Evolutionary conservation across 2,329 filamentous ascomycete genomes (phyloP).

Genomic region (Apiospora aurea): DNA sequence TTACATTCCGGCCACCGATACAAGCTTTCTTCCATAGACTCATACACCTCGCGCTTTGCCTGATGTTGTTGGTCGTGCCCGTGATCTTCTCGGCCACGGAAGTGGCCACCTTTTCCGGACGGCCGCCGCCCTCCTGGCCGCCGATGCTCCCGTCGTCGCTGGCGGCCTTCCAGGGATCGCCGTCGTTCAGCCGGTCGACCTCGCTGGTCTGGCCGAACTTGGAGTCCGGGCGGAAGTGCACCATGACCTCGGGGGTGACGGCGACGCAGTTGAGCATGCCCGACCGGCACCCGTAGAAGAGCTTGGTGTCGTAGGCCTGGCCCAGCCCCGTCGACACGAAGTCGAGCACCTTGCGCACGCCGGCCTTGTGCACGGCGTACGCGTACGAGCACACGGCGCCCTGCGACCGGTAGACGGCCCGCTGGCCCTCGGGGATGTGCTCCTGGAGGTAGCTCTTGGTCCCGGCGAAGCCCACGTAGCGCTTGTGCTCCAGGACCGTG

Average conservation of each 20-base stretch:
- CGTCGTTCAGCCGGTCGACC: conserved; percentile 24
- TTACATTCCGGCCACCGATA: neutral
- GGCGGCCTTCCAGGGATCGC: neutral
- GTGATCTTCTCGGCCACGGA: conserved; percentile 5
- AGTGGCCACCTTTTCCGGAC: neutral
- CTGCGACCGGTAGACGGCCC: conserved; percentile 36
- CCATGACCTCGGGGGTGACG: conserved; percentile 46
- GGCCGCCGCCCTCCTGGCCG: neutral
- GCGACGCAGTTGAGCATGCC: conserved; percentile 42
- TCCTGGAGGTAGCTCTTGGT: conserved; percentile 24
- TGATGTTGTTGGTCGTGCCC: conserved; percentile 9
- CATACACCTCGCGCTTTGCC: conserved; percentile 1
- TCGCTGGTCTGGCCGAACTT: conserved; percentile 34
- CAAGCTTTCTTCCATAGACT: conserved; percentile 3
- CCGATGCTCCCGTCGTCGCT: conserved; percentile 11
- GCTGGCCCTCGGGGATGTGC: conserved; percentile 32
- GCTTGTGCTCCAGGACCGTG: conserved; percentile 22
- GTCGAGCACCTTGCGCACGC: conserved; percentile 43
- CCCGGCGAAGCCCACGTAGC: conserved; percentile 32
- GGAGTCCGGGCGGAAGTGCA: conserved; percentile 43
- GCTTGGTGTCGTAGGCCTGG: conserved; percentile 45
- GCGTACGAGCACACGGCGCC: conserved; percentile 41
- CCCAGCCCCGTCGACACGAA: conserved; percentile 38
- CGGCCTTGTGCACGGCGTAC: conserved; percentile 39
- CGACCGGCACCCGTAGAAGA: conserved; percentile 42